These are phyloP conservation scores for Pichia sp. DNA, from an alignment of 1,139 yeast species.

Conservation along the genomic window DNA sequence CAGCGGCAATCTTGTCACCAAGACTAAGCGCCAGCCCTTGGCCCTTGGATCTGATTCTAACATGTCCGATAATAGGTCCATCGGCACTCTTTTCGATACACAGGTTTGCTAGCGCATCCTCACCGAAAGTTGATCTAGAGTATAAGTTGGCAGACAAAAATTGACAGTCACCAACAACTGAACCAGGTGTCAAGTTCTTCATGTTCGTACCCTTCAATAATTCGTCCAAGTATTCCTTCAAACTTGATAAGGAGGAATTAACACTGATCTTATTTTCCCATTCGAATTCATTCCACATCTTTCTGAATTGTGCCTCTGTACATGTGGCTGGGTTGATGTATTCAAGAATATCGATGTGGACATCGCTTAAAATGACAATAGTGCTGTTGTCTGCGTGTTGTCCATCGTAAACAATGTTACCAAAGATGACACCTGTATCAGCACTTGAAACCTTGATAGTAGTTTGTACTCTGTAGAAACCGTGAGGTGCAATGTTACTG, in stretches of 20 bases:
- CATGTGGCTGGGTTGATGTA: constrained; percentile 93
- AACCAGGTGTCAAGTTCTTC: constrained; percentile 91
- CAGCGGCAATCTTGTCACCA: constrained; percentile 88
- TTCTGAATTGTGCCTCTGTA: constrained; percentile 84
- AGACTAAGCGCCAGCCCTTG: constrained; percentile 94
- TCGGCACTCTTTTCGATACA: constrained; percentile 77
- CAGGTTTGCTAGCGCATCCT: constrained; percentile 93
- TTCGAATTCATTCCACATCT: constrained; percentile 99
- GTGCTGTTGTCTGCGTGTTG: constrained; percentile 87
- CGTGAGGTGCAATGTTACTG: constrained; percentile 94
- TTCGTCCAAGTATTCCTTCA: constrained; percentile 74
- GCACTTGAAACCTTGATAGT: constrained; percentile 95
- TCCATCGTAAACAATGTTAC: constrained; percentile 95
- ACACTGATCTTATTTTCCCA: constrained; percentile 99
- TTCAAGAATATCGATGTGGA: constrained; percentile 95
- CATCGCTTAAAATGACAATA: constrained; percentile 88
- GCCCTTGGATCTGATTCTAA: constrained; percentile 94
- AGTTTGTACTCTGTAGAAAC: constrained; percentile 83
- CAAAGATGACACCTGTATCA: constrained; percentile 95
- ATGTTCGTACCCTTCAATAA: constrained; percentile 83
- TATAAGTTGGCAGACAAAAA: constrained; percentile 92
- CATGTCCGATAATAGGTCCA: constrained; percentile 87
- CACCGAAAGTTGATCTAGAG: constrained; percentile 92
- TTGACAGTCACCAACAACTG: constrained; percentile 79
- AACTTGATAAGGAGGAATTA: constrained; percentile 58